Evolutionary conservation across 2,329 filamentous ascomycete genomes (phyloP), one percentile per base, ranked within the genome.

Genomic region (Magnaporthiopsis rhizophila): DNA sequence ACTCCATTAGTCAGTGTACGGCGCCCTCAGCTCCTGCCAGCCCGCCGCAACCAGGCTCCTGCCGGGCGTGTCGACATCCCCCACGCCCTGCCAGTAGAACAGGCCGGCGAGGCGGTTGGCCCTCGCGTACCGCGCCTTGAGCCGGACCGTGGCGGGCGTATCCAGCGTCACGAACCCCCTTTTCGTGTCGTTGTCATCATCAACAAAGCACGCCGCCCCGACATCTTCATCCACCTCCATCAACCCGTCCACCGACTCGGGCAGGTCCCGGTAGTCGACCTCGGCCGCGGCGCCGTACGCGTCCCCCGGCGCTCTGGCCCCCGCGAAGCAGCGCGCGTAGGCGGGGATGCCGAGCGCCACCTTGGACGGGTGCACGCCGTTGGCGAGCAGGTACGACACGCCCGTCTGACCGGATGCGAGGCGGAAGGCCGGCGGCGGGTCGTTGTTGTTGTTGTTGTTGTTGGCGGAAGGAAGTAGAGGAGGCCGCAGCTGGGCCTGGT

Each of bases 31-130:
- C 2, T 80, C 82, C 65, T 82, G 76, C 69, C 82, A 86, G 5
- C 86, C 86, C 38, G 85, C 83, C 63, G 80, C 80, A 30, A 89
- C 82, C 66, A 90, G 71, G 71, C 61, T 62, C 36, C 86, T 89
- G 68, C 82, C 76, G 11, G 74, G 69, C 2, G 80, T 83, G 57
- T 76, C 73, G 9, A 80, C 78, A 74, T 89, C 87, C 0, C 82
- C 84, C 2, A 82, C 82, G 2, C 86, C 86, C 56, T 86, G 87
- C 87, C 87, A 89, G 74, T 88, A 89, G 72, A 89, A 89, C 36
- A 90, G 68, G 0, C 87, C 87, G 0, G 81, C 87, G 1, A 90
- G 75, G 1, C 79, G 78, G 65, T 79, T 78, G 50, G 78, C 74
- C 60, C 79, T 81, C 60, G 81, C 86, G 69, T 85, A 89, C 50